Evolutionary conservation across 2,329 filamentous ascomycete species (phyloP).

Genomic region (Fusarium setosum): DNA sequence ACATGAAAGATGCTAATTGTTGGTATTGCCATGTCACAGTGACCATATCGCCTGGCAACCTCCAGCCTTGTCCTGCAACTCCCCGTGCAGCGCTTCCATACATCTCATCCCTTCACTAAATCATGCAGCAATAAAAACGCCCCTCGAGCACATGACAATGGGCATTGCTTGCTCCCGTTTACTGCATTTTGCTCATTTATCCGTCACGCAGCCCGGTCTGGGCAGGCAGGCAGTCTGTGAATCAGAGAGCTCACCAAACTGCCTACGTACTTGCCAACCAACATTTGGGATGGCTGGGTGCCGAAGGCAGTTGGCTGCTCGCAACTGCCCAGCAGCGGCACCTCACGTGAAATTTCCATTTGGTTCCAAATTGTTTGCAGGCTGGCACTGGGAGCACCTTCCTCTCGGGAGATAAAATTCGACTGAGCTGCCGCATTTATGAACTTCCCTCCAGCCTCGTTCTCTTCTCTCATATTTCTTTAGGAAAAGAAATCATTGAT

Average conservation of each 20-base stretch:
- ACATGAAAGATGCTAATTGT: no score
- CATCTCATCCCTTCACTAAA: no score
- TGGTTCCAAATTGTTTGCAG: conserved; percentile 3
- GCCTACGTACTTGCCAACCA: background rate
- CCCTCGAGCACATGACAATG: background rate
- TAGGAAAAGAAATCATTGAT: background rate
- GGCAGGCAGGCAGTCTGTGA: no score
- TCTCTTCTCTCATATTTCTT: background rate
- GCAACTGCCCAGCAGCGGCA: conserved; percentile 22
- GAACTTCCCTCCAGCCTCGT: background rate
- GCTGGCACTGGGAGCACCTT: background rate
- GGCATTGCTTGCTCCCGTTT: background rate
- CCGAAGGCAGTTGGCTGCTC: conserved; percentile 1
- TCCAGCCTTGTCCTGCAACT: no score
- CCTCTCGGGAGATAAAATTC: background rate
- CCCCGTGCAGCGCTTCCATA: no score
- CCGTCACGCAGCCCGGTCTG: background rate
- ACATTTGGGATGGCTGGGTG: background rate
- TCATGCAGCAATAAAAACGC: background rate
- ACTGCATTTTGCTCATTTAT: background rate
- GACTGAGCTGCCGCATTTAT: background rate
- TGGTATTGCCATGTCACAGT: no score
- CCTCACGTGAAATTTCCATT: conserved; percentile 28
- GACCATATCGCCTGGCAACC: no score
- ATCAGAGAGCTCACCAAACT: background rate